phyloP scores from a whole-genome alignment of 2,329 filamentous ascomycete genomes.

The Beauveria sp. region DNA sequence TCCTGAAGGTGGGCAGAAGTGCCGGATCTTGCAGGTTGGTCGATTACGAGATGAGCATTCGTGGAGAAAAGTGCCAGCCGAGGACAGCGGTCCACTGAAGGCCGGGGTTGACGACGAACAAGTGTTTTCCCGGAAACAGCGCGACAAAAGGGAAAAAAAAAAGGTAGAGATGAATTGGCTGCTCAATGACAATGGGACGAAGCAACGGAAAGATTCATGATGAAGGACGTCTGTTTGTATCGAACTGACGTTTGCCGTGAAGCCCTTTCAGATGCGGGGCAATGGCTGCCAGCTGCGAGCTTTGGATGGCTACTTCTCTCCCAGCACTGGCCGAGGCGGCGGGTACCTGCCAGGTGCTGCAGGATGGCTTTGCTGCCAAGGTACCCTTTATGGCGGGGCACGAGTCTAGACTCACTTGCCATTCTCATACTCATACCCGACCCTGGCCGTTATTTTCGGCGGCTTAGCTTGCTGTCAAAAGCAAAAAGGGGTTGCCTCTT shows the following conservation, averaged over 20 bases:
- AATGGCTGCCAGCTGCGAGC: too few species aligned
- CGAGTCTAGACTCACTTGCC: background rate
- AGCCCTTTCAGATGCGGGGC: background rate
- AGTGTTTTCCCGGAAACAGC: background rate
- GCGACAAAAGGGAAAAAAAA: background rate
- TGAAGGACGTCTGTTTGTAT: background rate
- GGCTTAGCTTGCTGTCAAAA: background rate
- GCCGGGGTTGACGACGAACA: background rate
- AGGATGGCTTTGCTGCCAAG: background rate
- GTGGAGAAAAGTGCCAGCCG: background rate
- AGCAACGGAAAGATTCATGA: background rate
- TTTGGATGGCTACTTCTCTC: too few species aligned
- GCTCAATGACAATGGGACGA: background rate
- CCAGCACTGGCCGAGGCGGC: too few species aligned
- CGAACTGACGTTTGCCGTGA: background rate
- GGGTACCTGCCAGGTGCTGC: background rate
- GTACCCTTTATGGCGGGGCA: background rate
- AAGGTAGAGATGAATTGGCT: background rate
- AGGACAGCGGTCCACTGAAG: background rate
- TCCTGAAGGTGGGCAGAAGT: background rate
- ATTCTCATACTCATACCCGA: too few species aligned
- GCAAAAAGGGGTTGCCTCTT: too few species aligned
- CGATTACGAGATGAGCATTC: slow-evolving; percentile 7
- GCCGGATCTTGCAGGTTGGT: background rate
- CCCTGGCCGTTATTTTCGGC: background rate